Evolutionary conservation across 495 filamentous ascomycete genomes (phyloP).

Genomic region (Filosporella fistucella): DNA sequence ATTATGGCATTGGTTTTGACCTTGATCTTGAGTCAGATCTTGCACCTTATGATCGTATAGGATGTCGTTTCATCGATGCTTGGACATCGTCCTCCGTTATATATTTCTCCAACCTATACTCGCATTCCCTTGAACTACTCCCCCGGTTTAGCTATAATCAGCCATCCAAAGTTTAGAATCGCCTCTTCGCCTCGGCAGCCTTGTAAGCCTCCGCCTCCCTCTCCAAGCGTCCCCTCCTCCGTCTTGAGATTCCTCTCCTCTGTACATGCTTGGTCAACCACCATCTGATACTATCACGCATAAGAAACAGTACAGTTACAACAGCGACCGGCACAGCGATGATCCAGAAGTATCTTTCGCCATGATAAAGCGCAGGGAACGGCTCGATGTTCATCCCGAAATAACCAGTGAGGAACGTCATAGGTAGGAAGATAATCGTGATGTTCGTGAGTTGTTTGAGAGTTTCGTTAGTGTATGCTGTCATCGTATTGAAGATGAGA

Average conservation of each 20-base stretch:
- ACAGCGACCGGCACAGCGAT: conserved; percentile 50
- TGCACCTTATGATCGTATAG: no score
- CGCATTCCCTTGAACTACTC: no score
- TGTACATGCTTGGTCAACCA: conserved; percentile 44
- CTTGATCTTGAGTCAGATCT: no score
- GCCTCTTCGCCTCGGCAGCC: no score
- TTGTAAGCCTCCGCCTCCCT: no score
- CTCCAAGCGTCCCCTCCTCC: conserved; percentile 36
- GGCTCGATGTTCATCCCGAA: conserved; percentile 24
- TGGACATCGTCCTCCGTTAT: no score
- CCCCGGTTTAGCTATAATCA: no score
- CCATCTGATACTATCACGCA: conserved; percentile 50
- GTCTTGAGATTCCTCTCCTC: conserved; percentile 45
- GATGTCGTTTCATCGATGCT: no score
- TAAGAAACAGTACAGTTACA: conserved; percentile 41
- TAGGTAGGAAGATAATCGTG: conserved; percentile 57
- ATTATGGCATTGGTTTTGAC: no score
- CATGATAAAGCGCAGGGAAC: conserved; percentile 17
- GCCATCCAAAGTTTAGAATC: no score
- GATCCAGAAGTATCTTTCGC: conserved; percentile 47
- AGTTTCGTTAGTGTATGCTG: conserved; percentile 79
- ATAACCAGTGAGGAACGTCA: conserved; percentile 24
- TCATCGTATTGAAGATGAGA: conserved; percentile 88
- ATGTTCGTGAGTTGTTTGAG: conserved; percentile 73
- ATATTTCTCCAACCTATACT: no score